A percentile compares a stretch with the other conserved stretches of the same genome.
Conservation (phyloP, 768 basidiomycete genomes). For the Podaxis sp. region DNA sequence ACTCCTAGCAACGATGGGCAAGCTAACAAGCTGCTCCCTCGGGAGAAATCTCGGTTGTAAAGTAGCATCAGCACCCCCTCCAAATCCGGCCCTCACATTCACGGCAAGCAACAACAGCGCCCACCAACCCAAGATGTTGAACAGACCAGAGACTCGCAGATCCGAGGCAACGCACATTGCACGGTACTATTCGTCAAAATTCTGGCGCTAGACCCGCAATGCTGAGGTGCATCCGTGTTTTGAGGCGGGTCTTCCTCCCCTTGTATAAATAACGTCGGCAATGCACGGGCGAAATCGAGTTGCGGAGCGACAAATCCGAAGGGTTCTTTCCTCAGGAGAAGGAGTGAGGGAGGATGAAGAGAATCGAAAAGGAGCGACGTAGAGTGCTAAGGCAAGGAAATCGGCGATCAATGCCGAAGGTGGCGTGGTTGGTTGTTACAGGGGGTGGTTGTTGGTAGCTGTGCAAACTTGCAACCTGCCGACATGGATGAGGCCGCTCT, state of each 20-base stretch:
- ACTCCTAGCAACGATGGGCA: constrained; percentile 1
- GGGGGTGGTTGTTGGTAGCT: not conserved
- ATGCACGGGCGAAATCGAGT: not conserved
- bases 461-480: not conserved
- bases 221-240: constrained; percentile 5
- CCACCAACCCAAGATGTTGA: not conserved
- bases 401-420: not conserved
- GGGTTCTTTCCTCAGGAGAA: not conserved
- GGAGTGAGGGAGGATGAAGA: not conserved
- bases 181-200: not conserved
- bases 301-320: not conserved
- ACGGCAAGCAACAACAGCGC: not conserved
- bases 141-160: not conserved
- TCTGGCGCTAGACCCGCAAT: not conserved
- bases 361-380: not conserved
- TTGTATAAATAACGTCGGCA: not conserved
- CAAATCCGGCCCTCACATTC: not conserved
- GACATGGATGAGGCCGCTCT: not conserved
- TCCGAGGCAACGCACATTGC: not conserved
- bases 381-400: not conserved
- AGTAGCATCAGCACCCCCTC: not conserved
- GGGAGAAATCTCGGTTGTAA: constrained; percentile 2
- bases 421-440: not conserved
- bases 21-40: constrained; percentile 1
- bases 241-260: not conserved